These are phyloP conservation scores for Microbotryum violaceum DNA, from an alignment of 1,284 basidiomycete genomes.

Conservation along the genomic window DNA sequence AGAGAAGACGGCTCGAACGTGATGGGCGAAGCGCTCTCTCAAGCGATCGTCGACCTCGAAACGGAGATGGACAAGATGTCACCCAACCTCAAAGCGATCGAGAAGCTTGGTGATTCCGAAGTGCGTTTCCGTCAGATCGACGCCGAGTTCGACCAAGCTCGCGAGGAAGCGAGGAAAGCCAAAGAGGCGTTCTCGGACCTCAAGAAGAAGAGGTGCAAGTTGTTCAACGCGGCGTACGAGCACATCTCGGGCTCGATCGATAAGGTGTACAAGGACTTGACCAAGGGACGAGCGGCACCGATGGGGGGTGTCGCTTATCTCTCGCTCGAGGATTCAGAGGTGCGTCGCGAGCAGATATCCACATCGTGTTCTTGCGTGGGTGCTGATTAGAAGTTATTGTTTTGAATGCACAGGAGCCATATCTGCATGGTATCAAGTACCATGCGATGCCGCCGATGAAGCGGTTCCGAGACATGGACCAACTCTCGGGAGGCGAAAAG, in stretches of 20 bases:
- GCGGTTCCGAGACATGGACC: conserved; percentile 97
- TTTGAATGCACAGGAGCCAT: conserved; percentile 70
- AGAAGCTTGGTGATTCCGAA: conserved; percentile 91
- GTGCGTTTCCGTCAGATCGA: conserved; percentile 50
- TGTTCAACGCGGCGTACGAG: conserved; percentile 93
- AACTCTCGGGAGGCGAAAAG: conserved; percentile 96
- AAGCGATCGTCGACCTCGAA: conserved; percentile 62
- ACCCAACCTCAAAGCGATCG: conserved; percentile 93
- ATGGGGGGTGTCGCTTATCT: conserved; percentile 96
- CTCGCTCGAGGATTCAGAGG: conserved; percentile 89
- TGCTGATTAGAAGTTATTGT: no score
- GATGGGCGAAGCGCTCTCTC: conserved; percentile 64
- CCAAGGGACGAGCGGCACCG: conserved; percentile 83
- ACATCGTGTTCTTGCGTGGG: neutral
- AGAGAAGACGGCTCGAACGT: conserved; percentile 63
- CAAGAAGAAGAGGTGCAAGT: conserved; percentile 70
- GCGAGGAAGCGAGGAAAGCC: conserved; percentile 75
- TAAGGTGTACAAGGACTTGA: conserved; percentile 94
- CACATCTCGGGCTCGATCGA: conserved; percentile 94
- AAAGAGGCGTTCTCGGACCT: conserved; percentile 85
- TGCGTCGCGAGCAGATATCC: conserved; percentile 40
- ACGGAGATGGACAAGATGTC: conserved; percentile 88
- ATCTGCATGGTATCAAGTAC: conserved; percentile 90
- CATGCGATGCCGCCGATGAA: conserved; percentile 99
- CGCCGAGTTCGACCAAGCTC: conserved; percentile 50